These are phyloP conservation scores for Backusella westeae DNA, from an alignment of 192 early-diverging fungal species.

Conservation along the genomic window DNA sequence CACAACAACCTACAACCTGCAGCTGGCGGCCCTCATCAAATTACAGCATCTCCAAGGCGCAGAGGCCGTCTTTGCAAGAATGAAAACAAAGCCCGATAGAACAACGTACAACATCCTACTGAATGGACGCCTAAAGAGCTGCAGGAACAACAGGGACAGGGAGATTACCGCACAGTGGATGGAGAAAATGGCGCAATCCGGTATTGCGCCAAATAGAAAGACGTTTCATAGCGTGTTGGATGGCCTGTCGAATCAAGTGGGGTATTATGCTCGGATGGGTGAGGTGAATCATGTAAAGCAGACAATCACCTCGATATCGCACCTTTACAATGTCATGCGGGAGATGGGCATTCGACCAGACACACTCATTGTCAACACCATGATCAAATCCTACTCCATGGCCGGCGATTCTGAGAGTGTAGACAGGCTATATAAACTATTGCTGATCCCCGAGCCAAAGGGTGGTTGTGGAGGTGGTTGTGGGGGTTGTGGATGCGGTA, in stretches of 20 bases:
- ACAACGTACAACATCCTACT: constrained; percentile 22
- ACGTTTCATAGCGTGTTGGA: constrained; percentile 17
- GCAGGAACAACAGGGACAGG: background rate
- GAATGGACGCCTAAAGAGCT: constrained; percentile 1
- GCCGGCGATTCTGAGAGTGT: background rate
- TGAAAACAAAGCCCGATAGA: constrained; percentile 5
- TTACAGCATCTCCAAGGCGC: background rate
- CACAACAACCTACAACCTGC: constrained; percentile 6
- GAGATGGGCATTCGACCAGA: constrained; percentile 9
- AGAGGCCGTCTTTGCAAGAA: background rate
- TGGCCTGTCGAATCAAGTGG: constrained; percentile 14
- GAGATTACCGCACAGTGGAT: constrained; percentile 17
- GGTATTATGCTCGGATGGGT: background rate
- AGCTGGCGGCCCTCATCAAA: constrained; percentile 20
- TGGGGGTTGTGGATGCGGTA: background rate
- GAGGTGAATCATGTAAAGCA: background rate
- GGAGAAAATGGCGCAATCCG: constrained; percentile 15
- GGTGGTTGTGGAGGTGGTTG: background rate
- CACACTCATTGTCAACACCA: background rate
- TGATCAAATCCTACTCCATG: background rate
- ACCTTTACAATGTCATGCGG: constrained; percentile 4
- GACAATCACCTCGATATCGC: background rate
- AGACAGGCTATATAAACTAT: background rate
- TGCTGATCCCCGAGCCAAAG: background rate
- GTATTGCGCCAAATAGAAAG: constrained; percentile 4